Percentiles rank a stretch among this genome's conserved stretches.
Conservation (phyloP, 805 yeast genomes). For the Hanseniaspora singularis region DNA sequence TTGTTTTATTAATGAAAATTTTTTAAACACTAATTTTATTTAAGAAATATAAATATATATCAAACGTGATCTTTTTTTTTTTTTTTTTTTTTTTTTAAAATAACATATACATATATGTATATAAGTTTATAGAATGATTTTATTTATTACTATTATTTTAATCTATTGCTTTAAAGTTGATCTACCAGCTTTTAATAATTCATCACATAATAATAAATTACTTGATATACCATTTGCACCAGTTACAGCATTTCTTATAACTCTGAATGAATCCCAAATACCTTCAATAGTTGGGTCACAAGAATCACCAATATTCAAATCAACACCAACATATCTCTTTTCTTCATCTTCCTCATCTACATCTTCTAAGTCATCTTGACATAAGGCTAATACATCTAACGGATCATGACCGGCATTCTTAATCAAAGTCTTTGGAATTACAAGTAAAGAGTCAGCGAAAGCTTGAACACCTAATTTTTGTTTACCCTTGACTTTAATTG, state of each 20-base stretch:
- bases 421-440: constrained; percentile 85
- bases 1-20: too few relatives aligned
- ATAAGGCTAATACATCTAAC: constrained; percentile 72
- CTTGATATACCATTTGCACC: constrained; percentile 92
- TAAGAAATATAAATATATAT: too few relatives aligned
- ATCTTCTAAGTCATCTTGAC: constrained; percentile 52
- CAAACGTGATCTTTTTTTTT: too few relatives aligned
- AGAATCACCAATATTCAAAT: constrained; percentile 83
- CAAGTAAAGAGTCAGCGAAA: constrained; percentile 80
- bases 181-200: constrained; percentile 89
- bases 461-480: constrained; percentile 84
- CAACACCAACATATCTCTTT: constrained; percentile 79
- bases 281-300: constrained; percentile 92
- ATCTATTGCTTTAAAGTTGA: constrained; percentile 63
- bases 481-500: constrained; percentile 64
- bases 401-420: constrained; percentile 90
- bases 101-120: too few relatives aligned
- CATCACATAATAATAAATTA: constrained; percentile 87
- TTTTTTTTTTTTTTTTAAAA: too few relatives aligned
- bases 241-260: constrained; percentile 79
- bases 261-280: constrained; percentile 92
- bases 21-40: too few relatives aligned
- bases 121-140: background rate
- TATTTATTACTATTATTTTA: background rate
- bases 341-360: constrained; percentile 46